Evolutionary conservation across 1,284 basidiomycete genomes (phyloP), one percentile per base, ranked within the genome.

Genomic region (Gymnopus androsaceus): DNA sequence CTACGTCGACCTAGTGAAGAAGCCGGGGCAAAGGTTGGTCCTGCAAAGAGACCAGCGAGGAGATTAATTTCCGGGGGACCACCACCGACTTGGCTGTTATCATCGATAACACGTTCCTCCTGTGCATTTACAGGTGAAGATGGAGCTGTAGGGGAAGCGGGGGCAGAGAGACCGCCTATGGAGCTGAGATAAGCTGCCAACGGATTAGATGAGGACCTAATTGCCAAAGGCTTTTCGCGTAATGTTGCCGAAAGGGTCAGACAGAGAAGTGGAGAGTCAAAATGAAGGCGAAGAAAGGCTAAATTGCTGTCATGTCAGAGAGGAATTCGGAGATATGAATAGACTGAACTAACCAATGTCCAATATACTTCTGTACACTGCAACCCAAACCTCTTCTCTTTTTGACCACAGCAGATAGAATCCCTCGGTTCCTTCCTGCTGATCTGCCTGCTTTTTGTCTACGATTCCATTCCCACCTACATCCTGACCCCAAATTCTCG

Each of bases 61-160:
- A 95, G 75, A 65, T 95, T 93, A 0, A 92, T 84, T 72, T 95
- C 91, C 62, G 90, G 83, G 33, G 94, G 76, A 1, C 81, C 82
- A 11, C 25, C 11, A 50, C 47, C 11, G 25, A 5, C 63, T 75
- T 73, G 2, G 81, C 6, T n/a, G n/a, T n/a, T n/a, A n/a, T n/a
- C n/a, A n/a, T n/a, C n/a, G n/a, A n/a, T n/a, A n/a, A n/a, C n/a
- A n/a, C n/a, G 12, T 25, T 56, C 42, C 23, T 58, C 21, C 9
- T 56, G 11, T 23, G 52, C 45, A 23, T 54, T 57, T 7, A 33
- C 30, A 19, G 51, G 37, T 41, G 44, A 41, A 15, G 47, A 30
- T 4, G 58, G 15, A 38, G 59, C 45, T 4, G 36, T 54, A 17
- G 63, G 66, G 31, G 62, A 61, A 36, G 63, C 61, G 3, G 66